Base-by-base conservation (phyloP, 2,329 filamentous ascomycete species). In the Trichoderma harzianum region DNA sequence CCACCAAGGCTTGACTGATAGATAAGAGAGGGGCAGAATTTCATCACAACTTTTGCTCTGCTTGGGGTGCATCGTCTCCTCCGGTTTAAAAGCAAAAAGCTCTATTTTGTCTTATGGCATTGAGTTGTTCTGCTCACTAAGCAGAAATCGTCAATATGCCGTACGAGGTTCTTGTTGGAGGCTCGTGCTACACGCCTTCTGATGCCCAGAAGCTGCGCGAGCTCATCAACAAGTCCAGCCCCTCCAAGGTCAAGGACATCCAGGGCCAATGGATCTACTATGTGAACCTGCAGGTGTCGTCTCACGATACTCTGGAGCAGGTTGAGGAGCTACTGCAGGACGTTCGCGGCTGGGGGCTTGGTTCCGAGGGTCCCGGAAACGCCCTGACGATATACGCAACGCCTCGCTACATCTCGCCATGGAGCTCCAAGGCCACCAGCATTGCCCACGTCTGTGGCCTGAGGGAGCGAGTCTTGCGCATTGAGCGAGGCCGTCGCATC, bases 391-490 rank as follows among this genome's bases (percentile, higher is more conserved):
- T 93, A 79, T 93, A 94, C 79, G 87, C 97, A 72, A 90, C 88
- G 61, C 95, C 95, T 24, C 89, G 95, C 75, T 92, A 93, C 77
- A 95, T 97, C 76, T 98, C 95, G 53, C 96, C 96, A 79, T 99
- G 96, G 96, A 98, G 94, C 83, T 97, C 95, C 71, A 95, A 98
- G 82, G 95, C 95, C 32, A 97, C 95, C 61, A 95, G 91, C 80
- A 98, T 98, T 80, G 92, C 95, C 69, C 91, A 96, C 75, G 95
- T 98, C 36, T 98, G 95, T 80, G 95, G 93, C 30, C 85, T 98
- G 72, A 89, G 90, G 76, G 84, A 87, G 55, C 82, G 89, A 68
- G 87, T 92, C 34, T 88, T 91, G 79, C 91, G 95, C 72, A 93
- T 98, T 76, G 96, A 99, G 84, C 90, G 94, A 76, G 96, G 95